Evolutionary conservation across 2,329 filamentous ascomycete species (phyloP).

Genomic region (Rosellinia necatrix): DNA sequence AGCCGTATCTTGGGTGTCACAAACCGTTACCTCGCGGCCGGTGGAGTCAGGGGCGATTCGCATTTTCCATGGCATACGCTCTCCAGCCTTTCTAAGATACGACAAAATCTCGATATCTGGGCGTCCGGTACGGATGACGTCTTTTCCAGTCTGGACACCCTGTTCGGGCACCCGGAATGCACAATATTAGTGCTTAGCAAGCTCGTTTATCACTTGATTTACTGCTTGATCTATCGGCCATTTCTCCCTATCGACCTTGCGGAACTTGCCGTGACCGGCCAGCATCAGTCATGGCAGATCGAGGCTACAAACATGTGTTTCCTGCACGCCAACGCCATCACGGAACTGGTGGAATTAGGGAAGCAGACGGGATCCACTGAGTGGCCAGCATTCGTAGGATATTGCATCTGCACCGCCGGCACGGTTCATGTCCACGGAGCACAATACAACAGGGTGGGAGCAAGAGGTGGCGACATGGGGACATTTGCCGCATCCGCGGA

Average conservation of each 20-base stretch:
- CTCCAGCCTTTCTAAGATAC: constrained; percentile 83
- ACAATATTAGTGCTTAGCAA: constrained; percentile 82
- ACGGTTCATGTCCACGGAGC: constrained; percentile 88
- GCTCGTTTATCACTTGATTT: constrained; percentile 82
- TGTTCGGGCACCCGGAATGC: constrained; percentile 79
- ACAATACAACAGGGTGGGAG: constrained; percentile 67
- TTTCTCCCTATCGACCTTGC: constrained; percentile 84
- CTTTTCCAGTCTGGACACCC: constrained; percentile 73
- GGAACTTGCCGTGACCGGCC: constrained; percentile 77
- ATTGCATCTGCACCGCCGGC: constrained; percentile 83
- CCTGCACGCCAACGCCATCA: constrained; percentile 84
- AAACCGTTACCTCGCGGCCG: constrained; percentile 81
- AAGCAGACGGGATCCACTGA: constrained; percentile 75
- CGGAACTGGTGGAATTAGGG: constrained; percentile 79
- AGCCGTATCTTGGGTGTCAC: constrained; percentile 81
- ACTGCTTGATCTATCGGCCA: constrained; percentile 84
- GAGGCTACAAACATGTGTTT: constrained; percentile 88
- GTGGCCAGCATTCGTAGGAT: constrained; percentile 86
- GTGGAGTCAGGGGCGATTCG: constrained; percentile 85
- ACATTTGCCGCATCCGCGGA: constrained; percentile 67
- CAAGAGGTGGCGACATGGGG: constrained; percentile 57
- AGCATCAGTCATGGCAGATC: constrained; percentile 92
- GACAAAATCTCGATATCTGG: constrained; percentile 85
- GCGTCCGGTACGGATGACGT: constrained; percentile 79
- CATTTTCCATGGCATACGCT: constrained; percentile 91